These are phyloP conservation scores for Gaertneriomyces sp. DNA, from an alignment of 192 early-diverging fungal genomes.

Conservation along the genomic window DNA sequence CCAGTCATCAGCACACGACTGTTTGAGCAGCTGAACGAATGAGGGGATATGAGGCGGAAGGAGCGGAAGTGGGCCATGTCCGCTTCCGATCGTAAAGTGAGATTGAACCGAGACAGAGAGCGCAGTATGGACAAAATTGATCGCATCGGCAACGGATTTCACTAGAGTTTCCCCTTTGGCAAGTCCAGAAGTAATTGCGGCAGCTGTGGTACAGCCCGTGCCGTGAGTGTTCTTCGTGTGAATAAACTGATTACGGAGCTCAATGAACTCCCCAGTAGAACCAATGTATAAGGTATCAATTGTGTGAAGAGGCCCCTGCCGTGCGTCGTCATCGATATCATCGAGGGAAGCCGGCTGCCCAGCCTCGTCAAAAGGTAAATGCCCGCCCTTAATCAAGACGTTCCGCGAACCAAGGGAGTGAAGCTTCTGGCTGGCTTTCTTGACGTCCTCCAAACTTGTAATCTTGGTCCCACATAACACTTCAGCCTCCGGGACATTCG, in stretches of 20 bases:
- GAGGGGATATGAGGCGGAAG: constrained; percentile 33
- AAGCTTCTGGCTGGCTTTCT: constrained; percentile 53
- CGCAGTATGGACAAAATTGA: constrained; percentile 63
- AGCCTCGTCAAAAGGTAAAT: constrained; percentile 50
- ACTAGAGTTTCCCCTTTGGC: constrained; percentile 40
- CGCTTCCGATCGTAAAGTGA: constrained; percentile 55
- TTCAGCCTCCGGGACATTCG: constrained; percentile 82
- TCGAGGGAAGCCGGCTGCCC: constrained; percentile 12
- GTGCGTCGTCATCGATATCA: neutral
- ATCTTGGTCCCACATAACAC: constrained; percentile 42
- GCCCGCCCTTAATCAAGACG: constrained; percentile 81
- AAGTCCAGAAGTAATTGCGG: constrained; percentile 73
- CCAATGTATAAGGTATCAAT: constrained; percentile 65
- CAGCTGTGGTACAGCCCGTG: constrained; percentile 81
- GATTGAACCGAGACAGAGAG: too few species aligned
- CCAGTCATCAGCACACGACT: constrained; percentile 58
- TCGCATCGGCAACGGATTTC: constrained; percentile 52
- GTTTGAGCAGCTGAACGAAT: constrained; percentile 41
- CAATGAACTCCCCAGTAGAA: constrained; percentile 25
- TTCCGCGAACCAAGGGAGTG: constrained; percentile 50
- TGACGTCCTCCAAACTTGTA: constrained; percentile 57
- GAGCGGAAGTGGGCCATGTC: constrained; percentile 76
- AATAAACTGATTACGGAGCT: constrained; percentile 57
- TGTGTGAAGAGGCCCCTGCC: constrained; percentile 10
- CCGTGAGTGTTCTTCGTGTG: constrained; percentile 75